Base-by-base conservation (phyloP, 2,329 filamentous ascomycete species). In the Raffaelea albimanens region DNA sequence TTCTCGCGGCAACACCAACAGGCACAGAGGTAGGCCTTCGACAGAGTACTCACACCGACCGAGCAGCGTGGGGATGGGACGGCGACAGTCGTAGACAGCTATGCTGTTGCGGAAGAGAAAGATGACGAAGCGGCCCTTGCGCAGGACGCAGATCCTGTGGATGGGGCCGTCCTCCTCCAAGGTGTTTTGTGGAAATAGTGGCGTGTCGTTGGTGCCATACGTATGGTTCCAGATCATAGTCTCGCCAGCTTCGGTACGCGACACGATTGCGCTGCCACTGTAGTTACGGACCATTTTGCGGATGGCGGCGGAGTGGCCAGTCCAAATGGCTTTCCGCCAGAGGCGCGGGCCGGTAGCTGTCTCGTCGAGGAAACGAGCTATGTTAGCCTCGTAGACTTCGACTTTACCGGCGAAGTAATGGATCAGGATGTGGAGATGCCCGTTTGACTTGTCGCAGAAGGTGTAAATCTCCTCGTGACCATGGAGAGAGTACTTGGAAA, bases 361-460 rank as follows among this genome's bases (percentile, higher is more conserved):
- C 2, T 86, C 83, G 57, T 94, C 88, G 53, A 98, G 83, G 14
- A 97, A 70, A 45, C 85, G 76, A 49, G 90, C 85, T 22, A 95
- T 74, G 54, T 83, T 80, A 41, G 82, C 83, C 55, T 89, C 80
- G 59, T 89, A 87, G 65, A 90, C 85, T 46, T 87, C 83, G 52
- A 98, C 82, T 49, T 80, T 78, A 10, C 91, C 91, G 58, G 93
- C 84, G 55, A 95, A 91, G 54, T 85, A 81, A 62, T 98, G 91
- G 5, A 87, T 68, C 13, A 97, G 68, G 20, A 98, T 64, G 43
- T 82, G 80, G 33, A 95, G 70, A 39, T 78, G 76, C 8, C 83
- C 82, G 5, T 73, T 75, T 3, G 71, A 66, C 47, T 71, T 73
- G 50, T 83, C 80, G 58, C 83, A 89, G 58, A 90, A 94, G 40